phyloP scores from a whole-genome alignment of 805 yeast genomes.

The Barnettozyma botsteinii region DNA sequence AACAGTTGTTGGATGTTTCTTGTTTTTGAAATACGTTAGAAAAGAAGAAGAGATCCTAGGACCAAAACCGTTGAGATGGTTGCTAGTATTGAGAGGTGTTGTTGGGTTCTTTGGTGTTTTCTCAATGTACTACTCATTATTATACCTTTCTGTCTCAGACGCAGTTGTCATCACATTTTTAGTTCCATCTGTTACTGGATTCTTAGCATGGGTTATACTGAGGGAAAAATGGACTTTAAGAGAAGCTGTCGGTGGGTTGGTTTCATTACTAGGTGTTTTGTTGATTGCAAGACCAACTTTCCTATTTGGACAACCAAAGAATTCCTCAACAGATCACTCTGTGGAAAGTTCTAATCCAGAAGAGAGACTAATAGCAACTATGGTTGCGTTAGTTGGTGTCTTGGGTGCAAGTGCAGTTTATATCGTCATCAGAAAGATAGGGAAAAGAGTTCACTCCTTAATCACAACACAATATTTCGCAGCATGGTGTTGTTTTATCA shows the following conservation, averaged over 20 bases:
- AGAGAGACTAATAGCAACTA: slow-evolving; percentile 55
- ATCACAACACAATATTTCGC: slow-evolving; percentile 77
- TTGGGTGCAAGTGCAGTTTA: slow-evolving; percentile 65
- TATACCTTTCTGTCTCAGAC: slow-evolving; percentile 72
- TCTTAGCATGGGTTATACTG: slow-evolving; percentile 62
- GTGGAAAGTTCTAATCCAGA: slow-evolving; percentile 48
- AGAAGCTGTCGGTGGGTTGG: slow-evolving; percentile 64
- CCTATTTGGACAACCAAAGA: slow-evolving; percentile 44
- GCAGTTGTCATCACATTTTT: slow-evolving; percentile 76
- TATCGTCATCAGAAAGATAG: slow-evolving; percentile 68
- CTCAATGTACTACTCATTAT: slow-evolving; percentile 68
- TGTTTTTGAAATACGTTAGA: slow-evolving; percentile 46
- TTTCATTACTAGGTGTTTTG: slow-evolving; percentile 71
- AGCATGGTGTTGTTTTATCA: slow-evolving; percentile 47
- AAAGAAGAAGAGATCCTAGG: slow-evolving; percentile 68
- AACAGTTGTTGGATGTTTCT: slow-evolving; percentile 54
- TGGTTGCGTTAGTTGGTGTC: slow-evolving; percentile 61
- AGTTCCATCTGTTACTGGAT: slow-evolving; percentile 69
- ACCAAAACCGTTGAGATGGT: slow-evolving; percentile 47
- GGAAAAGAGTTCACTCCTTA: slow-evolving; percentile 73
- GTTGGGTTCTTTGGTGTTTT: slow-evolving; percentile 79
- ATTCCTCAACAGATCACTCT: slow-evolving; percentile 26
- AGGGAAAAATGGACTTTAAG: slow-evolving; percentile 59
- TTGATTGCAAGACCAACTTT: slow-evolving; percentile 79
- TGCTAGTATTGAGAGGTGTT: slow-evolving; percentile 56